Percentiles rank a stretch among this genome's conserved stretches.
Conservation (phyloP, 352 stramenopile genomes). For the Phytopythium chamaehyphon region DNA sequence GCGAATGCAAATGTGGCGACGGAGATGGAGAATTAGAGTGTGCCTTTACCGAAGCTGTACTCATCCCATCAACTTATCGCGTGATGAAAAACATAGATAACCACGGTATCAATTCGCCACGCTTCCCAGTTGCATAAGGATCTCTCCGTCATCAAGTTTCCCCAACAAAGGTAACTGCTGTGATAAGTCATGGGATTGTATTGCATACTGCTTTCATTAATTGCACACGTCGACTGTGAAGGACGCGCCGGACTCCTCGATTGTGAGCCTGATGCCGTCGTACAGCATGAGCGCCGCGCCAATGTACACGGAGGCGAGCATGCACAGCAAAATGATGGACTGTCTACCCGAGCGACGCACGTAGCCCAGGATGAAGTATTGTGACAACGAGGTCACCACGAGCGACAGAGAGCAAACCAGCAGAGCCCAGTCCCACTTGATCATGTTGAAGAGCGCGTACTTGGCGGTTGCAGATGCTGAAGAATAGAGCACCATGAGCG, state of each 20-base stretch:
- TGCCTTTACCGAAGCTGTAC: no score
- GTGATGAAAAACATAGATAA: no score
- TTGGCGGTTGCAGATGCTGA: constrained; percentile 47
- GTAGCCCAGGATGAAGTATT: constrained; percentile 43
- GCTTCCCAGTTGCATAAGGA: no score
- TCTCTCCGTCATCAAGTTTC: no score
- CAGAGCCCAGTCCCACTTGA: constrained; percentile 41
- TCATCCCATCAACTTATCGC: no score
- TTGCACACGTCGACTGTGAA: constrained; percentile 37
- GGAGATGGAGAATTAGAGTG: no score
- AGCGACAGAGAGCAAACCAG: constrained; percentile 36
- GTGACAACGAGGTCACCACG: constrained; percentile 36
- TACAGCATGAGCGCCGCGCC: constrained; percentile 49
- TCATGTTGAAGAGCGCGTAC: constrained; percentile 57
- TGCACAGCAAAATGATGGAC: constrained; percentile 57
- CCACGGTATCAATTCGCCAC: no score
- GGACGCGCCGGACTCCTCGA: constrained; percentile 28
- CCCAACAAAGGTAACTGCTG: no score
- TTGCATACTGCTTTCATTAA: constrained; percentile 2
- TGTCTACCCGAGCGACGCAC: constrained; percentile 44
- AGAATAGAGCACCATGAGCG: constrained; percentile 51
- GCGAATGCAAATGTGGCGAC: no score
- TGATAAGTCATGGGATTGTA: no score
- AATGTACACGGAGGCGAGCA: constrained; percentile 38
- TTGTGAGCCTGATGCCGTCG: constrained; percentile 39